These are phyloP conservation scores for Lepiota subincarnata DNA, from an alignment of 768 basidiomycete genomes.

Conservation along the genomic window DNA sequence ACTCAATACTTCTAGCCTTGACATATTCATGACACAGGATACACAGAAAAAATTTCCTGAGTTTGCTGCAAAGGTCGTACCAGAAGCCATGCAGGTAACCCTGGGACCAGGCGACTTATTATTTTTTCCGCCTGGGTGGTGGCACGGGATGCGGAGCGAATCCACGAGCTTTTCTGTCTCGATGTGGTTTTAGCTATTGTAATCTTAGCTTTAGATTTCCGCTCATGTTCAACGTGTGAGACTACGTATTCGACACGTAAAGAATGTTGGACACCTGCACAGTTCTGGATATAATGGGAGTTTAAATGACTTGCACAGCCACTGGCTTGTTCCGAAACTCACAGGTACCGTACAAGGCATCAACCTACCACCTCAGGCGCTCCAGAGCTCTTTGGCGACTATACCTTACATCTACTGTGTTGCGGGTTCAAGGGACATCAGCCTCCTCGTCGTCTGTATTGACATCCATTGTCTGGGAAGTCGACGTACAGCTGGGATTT, in stretches of 20 bases:
- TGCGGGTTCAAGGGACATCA: too few species aligned
- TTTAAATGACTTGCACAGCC: constrained; percentile 3
- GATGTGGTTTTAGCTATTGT: constrained; percentile 69
- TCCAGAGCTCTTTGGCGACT: neutral
- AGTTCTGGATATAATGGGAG: neutral
- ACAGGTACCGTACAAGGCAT: neutral
- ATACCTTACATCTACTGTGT: neutral
- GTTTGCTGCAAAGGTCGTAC: constrained; percentile 56
- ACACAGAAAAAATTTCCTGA: constrained; percentile 34
- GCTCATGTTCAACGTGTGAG: too few species aligned
- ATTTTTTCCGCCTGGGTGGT: constrained; percentile 91
- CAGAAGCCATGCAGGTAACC: constrained; percentile 54
- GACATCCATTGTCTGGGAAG: too few species aligned
- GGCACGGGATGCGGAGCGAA: constrained; percentile 89
- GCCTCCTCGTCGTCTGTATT: too few species aligned
- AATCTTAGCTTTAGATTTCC: too few species aligned
- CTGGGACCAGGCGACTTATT: constrained; percentile 82
- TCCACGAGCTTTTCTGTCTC: constrained; percentile 82
- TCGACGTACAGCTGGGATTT: neutral
- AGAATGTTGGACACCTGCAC: neutral
- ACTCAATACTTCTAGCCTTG: constrained; percentile 78
- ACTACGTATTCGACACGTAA: too few species aligned
- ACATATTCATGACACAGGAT: constrained; percentile 55
- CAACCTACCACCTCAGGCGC: neutral
- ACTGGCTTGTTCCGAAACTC: neutral